Conservation (phyloP, 306 rosid species). For the Cicer judaicum region DNA sequence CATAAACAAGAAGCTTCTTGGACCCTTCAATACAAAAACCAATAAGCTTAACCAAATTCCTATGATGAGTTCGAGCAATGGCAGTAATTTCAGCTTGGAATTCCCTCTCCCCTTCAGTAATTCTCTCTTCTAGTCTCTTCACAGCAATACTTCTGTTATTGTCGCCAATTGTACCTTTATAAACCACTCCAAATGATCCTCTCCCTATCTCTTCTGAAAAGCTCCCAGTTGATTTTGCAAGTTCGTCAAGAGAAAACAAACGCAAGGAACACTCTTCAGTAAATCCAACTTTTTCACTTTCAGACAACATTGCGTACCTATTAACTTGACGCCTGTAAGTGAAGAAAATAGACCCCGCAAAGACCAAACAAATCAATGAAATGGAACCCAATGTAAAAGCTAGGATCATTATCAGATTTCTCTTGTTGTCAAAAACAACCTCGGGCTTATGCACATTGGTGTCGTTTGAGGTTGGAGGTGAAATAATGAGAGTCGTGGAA, state of each 20-base stretch:
- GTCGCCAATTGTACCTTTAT: constrained; percentile 33
- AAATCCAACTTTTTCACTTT: constrained; percentile 31
- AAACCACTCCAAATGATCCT: constrained; percentile 50
- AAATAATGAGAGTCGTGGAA: not conserved
- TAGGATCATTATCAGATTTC: constrained; percentile 14
- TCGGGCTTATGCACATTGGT: not conserved
- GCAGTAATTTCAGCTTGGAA: constrained; percentile 47
- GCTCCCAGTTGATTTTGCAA: constrained; percentile 29
- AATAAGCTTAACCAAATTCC: constrained; percentile 49
- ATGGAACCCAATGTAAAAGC: constrained; percentile 37
- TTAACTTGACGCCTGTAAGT: constrained; percentile 34
- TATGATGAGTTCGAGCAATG: constrained; percentile 53
- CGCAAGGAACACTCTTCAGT: constrained; percentile 44
- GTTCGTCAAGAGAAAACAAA: constrained; percentile 48
- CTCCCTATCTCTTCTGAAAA: constrained; percentile 50
- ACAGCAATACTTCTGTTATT: constrained; percentile 43
- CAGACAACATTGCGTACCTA: constrained; percentile 26
- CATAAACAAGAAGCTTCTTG: constrained; percentile 49
- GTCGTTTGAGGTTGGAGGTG: not conserved
- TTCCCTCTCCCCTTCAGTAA: constrained; percentile 45
- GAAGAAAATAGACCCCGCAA: constrained; percentile 20
- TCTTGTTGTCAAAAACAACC: constrained; percentile 35
- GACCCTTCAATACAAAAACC: constrained; percentile 54
- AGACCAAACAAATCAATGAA: constrained; percentile 18
- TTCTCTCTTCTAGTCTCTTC: constrained; percentile 43